Conservation (phyloP, 345 rosid species). For the Boechera retrofracta region DNA sequence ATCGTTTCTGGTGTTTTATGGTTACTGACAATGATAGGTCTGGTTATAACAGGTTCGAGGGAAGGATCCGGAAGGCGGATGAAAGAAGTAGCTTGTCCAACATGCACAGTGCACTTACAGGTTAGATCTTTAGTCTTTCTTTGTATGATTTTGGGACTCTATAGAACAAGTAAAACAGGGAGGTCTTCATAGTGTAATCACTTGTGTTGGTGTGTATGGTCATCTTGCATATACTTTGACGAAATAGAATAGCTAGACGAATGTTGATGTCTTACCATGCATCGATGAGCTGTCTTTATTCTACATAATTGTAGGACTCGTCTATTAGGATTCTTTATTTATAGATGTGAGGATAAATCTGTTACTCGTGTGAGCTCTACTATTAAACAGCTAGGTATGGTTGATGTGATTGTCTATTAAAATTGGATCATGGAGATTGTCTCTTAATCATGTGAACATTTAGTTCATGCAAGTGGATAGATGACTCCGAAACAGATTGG, state of each 20-base stretch:
- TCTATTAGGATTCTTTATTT: constrained; percentile 5
- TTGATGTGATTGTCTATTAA: not conserved
- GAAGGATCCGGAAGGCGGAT: constrained; percentile 81
- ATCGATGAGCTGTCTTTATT: not conserved
- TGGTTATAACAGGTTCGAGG: constrained; percentile 58
- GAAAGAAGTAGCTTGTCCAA: constrained; percentile 99
- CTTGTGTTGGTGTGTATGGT: constrained; percentile 13
- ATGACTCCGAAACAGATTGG: not conserved
- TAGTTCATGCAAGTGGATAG: constrained; percentile 1
- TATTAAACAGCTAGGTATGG: not conserved
- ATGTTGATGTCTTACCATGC: constrained; percentile 10
- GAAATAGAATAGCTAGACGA: constrained; percentile 1
- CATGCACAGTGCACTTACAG: constrained; percentile 97
- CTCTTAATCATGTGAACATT: not conserved
- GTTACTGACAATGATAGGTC: constrained; percentile 6
- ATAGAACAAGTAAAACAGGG: constrained; percentile 15
- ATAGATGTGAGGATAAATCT: not conserved
- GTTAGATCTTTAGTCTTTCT: constrained; percentile 45
- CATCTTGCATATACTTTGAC: constrained; percentile 23
- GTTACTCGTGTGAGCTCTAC: not conserved
- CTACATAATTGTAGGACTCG: not conserved
- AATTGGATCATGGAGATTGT: constrained; percentile 26
- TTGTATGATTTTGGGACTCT: constrained; percentile 12
- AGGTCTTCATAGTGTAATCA: constrained; percentile 7
- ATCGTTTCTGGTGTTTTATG: constrained; percentile 4